Percentiles rank a stretch among this genome's conserved stretches.
phyloP scores from a whole-genome alignment of 192 early-diverging fungal species.

The Dissophora ornata region DNA sequence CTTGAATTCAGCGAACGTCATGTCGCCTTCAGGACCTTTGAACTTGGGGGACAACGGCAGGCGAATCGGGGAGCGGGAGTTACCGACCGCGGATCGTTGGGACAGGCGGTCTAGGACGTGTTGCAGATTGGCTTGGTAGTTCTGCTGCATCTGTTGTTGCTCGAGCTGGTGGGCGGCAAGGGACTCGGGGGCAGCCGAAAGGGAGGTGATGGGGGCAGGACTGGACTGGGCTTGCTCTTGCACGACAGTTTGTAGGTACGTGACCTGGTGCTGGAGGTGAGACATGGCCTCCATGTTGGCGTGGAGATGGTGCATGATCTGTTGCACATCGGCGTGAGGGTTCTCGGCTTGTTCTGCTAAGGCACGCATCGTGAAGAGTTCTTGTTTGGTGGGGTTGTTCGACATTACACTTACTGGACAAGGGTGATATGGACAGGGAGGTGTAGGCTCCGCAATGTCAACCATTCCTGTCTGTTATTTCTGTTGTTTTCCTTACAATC shows the following conservation, averaged over 20 bases:
- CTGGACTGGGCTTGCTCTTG: not conserved
- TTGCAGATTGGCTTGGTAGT: not conserved
- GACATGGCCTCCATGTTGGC: not conserved
- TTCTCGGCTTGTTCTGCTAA: too few species aligned
- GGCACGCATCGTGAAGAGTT: too few species aligned
- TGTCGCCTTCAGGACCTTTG: not conserved
- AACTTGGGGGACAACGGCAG: not conserved
- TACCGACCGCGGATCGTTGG: not conserved
- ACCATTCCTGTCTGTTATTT: too few species aligned
- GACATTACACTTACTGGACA: too few species aligned
- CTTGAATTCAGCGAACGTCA: constrained; percentile 3
- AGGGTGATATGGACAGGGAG: too few species aligned
- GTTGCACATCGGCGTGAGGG: too few species aligned
- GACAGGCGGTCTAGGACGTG: not conserved
- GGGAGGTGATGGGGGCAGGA: not conserved
- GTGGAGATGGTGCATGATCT: not conserved
- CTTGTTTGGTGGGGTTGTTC: too few species aligned
- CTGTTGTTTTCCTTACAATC: too few species aligned
- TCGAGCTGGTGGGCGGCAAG: not conserved
- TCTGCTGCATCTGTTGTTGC: not conserved
- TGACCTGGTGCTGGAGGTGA: not conserved
- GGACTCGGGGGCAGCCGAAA: not conserved
- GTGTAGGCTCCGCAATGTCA: too few species aligned
- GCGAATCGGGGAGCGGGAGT: not conserved
- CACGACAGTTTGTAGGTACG: not conserved